Evolutionary conservation across 345 rosid genomes (phyloP).

Genomic region (Eucalyptus regnans): DNA sequence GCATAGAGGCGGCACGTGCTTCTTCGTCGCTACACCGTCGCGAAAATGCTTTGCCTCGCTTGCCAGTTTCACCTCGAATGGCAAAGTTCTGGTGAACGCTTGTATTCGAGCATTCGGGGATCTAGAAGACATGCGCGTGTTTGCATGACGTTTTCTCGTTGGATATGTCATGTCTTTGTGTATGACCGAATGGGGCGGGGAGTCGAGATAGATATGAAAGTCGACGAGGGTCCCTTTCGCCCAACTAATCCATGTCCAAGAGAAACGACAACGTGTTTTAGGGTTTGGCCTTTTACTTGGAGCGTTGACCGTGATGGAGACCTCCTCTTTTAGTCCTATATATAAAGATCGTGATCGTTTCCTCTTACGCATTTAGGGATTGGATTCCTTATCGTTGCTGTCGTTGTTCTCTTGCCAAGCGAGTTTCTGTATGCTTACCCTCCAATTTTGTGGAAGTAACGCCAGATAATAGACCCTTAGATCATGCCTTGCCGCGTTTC

Average conservation of each 20-base stretch:
- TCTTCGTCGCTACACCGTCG: not conserved
- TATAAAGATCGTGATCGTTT: not conserved
- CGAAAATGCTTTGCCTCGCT: not conserved
- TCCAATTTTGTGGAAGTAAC: not conserved
- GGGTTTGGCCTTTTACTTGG: not conserved
- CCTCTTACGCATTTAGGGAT: not conserved
- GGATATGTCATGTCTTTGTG: not conserved
- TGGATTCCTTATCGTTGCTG: not conserved
- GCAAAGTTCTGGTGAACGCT: not conserved
- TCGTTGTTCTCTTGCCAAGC: not conserved
- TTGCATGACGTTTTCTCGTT: not conserved
- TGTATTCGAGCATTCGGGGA: not conserved
- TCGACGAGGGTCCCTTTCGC: not conserved
- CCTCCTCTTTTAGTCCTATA: not conserved
- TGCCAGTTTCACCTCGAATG: not conserved
- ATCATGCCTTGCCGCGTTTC: not conserved
- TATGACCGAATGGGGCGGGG: not conserved
- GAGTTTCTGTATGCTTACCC: not conserved
- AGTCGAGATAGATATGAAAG: not conserved
- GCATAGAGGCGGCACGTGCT: not conserved
- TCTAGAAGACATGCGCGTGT: not conserved
- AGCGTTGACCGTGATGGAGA: not conserved
- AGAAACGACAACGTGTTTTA: not conserved
- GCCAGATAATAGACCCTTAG: not conserved
- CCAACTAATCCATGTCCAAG: not conserved